Conservation (phyloP, 1,284 basidiomycete genomes). For the Irpex sp. region DNA sequence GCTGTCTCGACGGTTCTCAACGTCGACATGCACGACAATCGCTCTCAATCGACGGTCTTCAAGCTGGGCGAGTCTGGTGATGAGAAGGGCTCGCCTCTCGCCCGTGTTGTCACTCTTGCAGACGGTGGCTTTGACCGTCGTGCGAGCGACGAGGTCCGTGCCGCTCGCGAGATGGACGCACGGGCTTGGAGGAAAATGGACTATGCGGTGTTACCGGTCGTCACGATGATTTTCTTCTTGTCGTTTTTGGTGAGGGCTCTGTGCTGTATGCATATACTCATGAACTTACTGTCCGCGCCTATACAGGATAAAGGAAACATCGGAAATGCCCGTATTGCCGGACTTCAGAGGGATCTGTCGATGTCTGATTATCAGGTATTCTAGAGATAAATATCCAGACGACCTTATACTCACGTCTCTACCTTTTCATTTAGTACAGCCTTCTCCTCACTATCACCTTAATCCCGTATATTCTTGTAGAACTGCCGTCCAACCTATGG, state of each 20-base stretch:
- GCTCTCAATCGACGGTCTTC: background rate
- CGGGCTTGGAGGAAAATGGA: conserved; percentile 12
- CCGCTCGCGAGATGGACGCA: background rate
- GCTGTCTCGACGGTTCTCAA: background rate
- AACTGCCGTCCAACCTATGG: conserved; percentile 58
- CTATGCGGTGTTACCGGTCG: conserved; percentile 12
- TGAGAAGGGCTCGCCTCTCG: background rate
- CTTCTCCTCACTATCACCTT: conserved; percentile 26
- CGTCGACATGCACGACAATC: background rate
- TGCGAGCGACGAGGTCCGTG: background rate
- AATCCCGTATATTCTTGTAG: conserved; percentile 56
- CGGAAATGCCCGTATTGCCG: conserved; percentile 12
- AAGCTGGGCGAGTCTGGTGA: background rate
- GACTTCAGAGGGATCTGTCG: conserved; percentile 5
- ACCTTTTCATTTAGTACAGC: conserved; percentile 33
- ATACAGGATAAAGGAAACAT: conserved; percentile 11
- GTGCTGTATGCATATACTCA: background rate
- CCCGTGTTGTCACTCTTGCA: background rate
- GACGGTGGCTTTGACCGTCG: background rate
- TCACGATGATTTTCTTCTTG: conserved; percentile 17
- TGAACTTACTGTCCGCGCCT: background rate
- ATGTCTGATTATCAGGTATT: conserved; percentile 15
- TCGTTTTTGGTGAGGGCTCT: conserved; percentile 14
- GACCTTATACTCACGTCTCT: background rate
- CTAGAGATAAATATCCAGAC: too few relatives aligned